Conservation (phyloP, 495 filamentous ascomycete species). For the Aspergillus hancockii region DNA sequence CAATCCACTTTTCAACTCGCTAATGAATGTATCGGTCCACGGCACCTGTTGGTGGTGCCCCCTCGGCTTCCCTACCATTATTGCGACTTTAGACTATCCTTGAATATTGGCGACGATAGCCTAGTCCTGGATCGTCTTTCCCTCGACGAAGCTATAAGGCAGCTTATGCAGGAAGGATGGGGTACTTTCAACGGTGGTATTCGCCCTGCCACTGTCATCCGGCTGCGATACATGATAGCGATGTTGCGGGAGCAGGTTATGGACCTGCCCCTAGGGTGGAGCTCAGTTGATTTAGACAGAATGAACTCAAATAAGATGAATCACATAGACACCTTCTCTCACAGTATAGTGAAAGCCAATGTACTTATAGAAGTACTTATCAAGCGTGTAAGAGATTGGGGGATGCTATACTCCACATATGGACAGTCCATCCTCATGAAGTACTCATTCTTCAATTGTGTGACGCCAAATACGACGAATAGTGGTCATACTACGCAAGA, state of each 20-base stretch:
- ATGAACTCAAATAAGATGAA: conserved; percentile 9
- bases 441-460: neutral
- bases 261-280: conserved; percentile 44
- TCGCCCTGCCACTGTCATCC: conserved; percentile 36
- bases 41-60: conserved; percentile 26
- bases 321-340: neutral
- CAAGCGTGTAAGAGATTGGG: conserved; percentile 6
- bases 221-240: conserved; percentile 43
- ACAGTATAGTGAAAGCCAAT: neutral
- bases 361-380: neutral
- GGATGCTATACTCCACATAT: neutral
- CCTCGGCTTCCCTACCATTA: conserved; percentile 47
- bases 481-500: neutral
- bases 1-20: conserved; percentile 40
- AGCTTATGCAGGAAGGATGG: conserved; percentile 49
- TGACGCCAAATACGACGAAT: neutral
- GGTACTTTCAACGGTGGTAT: conserved; percentile 24
- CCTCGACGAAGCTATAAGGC: conserved; percentile 27
- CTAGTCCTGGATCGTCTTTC: conserved; percentile 39
- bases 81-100: conserved; percentile 47
- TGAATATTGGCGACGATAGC: conserved; percentile 48
- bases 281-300: conserved; percentile 4
- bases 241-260: conserved; percentile 52
- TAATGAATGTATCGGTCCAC: conserved; percentile 47
- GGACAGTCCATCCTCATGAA: neutral